Conservation (phyloP, 2,329 filamentous ascomycete genomes). For the Aspergillus awamori region DNA sequence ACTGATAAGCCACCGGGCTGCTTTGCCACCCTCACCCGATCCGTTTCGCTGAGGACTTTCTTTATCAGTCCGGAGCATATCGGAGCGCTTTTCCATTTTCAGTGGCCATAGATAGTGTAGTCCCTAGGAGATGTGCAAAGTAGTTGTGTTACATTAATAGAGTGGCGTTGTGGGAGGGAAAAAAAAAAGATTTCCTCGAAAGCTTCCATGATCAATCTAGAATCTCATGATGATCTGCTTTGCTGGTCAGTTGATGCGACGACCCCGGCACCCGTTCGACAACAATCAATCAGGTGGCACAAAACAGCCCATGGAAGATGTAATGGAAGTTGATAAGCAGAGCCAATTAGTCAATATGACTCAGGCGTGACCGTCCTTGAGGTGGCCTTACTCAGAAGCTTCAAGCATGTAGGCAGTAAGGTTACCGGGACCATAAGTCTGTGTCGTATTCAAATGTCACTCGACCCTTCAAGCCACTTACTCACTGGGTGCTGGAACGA, state of each 20-base stretch:
- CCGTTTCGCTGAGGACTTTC: neutral
- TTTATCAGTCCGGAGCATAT: neutral
- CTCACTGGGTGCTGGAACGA: neutral
- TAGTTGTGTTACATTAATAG: slow-evolving; percentile 2
- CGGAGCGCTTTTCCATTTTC: neutral
- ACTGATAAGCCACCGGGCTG: neutral
- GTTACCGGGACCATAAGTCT: neutral
- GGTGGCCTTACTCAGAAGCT: neutral
- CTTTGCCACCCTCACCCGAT: neutral
- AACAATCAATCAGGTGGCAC: neutral
- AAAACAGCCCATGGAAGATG: neutral
- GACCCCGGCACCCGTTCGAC: too few species aligned
- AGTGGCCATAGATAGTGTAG: neutral
- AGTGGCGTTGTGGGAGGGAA: neutral
- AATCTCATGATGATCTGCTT: neutral
- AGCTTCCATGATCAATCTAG: slow-evolving; percentile 8
- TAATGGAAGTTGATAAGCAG: neutral
- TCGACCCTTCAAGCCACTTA: neutral
- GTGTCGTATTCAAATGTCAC: neutral
- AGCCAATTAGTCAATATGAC: neutral
- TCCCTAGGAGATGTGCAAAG: neutral
- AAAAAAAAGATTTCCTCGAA: neutral
- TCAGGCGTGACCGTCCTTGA: neutral
- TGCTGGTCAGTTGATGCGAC: slow-evolving; percentile 5
- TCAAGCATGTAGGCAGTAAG: neutral